Evolutionary conservation across 1,139 yeast genomes (phyloP), one percentile per base, ranked within the genome.

Genomic region (Yamadazyma trypodendri): DNA sequence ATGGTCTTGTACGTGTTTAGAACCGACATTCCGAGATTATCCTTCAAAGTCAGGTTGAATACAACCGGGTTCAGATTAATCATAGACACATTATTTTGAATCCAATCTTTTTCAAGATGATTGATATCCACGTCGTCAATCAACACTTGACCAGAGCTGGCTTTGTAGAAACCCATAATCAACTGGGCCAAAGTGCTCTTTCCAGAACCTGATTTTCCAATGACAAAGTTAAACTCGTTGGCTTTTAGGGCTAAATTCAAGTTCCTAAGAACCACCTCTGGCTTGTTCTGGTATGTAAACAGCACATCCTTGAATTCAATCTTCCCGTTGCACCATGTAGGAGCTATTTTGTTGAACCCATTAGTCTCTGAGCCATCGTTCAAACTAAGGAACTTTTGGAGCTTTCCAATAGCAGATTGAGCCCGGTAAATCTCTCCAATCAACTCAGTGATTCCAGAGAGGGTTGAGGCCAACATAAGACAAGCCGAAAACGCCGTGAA

Each of bases 201-300:
- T 0, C 98, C 98, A 0, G 92, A 81, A 0, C 98, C 98, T 0
- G 97, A 88, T 43, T 73, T 71, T 0, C 98, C 98, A 34, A 92
- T 75, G 2, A 92, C 58, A 50, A 77, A 90, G 3, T 81, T 79
- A 14, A 77, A 55, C 28, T 64, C 50, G 1, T 76, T 72, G 0
- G 75, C 58, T 5, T 65, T 59, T 23, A 90, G 62, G 1, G 51
- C 48, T 29, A 85, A 44, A 14, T 61, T 53, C 1, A 84, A 63
- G 33, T 72, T 47, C 1, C 70, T 56, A 14, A 90, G 56, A 0
- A 77, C 77, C 1, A 52, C 51, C 4, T 68, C 65, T 0, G 68
- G 65, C 45, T 90, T 70, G 1, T 77, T 58, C 1, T 84, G 79
- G 52, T 89, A 90, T 1, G 67, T 54, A 53, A 89, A 90, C 1